These are phyloP conservation scores for Pseudopyricularia javanii DNA, from an alignment of 2,329 filamentous ascomycete genomes.

Conservation along the genomic window DNA sequence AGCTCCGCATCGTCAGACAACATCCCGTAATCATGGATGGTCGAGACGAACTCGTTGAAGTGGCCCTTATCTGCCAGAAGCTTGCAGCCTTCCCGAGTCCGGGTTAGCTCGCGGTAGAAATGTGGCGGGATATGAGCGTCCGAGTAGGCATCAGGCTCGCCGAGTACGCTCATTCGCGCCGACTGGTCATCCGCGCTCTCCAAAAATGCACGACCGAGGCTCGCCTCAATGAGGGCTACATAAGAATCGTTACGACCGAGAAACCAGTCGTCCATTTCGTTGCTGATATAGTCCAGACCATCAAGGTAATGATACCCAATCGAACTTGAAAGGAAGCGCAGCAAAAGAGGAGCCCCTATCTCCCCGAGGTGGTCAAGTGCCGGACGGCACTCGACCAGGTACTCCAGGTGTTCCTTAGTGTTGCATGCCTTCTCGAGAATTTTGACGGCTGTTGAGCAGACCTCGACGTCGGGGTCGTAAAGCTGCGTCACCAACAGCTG, in stretches of 20 bases:
- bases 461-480: constrained; percentile 93
- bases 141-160: constrained; percentile 38
- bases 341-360: constrained; percentile 82
- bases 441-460: constrained; percentile 91
- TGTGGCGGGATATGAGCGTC: constrained; percentile 76
- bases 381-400: constrained; percentile 90
- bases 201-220: constrained; percentile 56
- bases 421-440: constrained; percentile 97
- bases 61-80: constrained; percentile 87
- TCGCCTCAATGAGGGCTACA: constrained; percentile 89
- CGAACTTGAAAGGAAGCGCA: constrained; percentile 89
- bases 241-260: constrained; percentile 94
- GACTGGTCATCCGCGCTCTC: constrained; percentile 44
- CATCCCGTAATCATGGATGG: constrained; percentile 77
- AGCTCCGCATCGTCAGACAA: constrained; percentile 75
- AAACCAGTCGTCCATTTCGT: constrained; percentile 99
- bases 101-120: constrained; percentile 90
- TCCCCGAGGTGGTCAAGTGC: constrained; percentile 92
- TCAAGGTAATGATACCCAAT: constrained; percentile 97
- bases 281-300: constrained; percentile 94
- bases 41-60: constrained; percentile 84
- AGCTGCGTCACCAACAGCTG: constrained; percentile 94
- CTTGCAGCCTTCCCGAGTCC: constrained; percentile 84
- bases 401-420: constrained; percentile 79
- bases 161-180: constrained; percentile 45